Percentiles rank a stretch among this genome's conserved stretches.
phyloP scores from a whole-genome alignment of 331 rosid genomes.

The Rhamnella rubrinervis region DNA sequence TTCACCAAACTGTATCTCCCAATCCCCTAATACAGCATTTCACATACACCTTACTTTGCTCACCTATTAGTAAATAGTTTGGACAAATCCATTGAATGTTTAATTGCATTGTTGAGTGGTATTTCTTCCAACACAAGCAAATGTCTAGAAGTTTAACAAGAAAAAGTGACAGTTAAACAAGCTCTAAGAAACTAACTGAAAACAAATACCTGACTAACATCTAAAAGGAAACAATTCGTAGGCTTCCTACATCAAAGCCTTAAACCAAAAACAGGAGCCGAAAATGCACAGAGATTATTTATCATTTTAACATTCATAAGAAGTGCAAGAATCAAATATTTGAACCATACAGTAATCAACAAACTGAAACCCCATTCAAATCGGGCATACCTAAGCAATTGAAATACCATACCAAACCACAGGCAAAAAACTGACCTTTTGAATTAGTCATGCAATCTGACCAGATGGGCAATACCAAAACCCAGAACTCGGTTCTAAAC shows the following conservation, averaged over 20 bases:
- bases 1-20: neutral
- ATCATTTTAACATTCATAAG: neutral
- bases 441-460: constrained; percentile 36
- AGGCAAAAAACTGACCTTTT: constrained; percentile 36
- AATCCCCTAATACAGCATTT: too few relatives aligned
- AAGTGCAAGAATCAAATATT: neutral
- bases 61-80: too few relatives aligned
- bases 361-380: neutral
- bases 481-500: constrained; percentile 35
- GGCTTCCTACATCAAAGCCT: constrained; percentile 12
- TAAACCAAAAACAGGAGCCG: neutral
- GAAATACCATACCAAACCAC: neutral
- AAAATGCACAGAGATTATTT: too few relatives aligned
- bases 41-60: too few relatives aligned
- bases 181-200: too few relatives aligned
- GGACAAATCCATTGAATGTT: too few relatives aligned
- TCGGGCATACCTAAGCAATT: neutral
- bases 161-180: too few relatives aligned
- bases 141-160: too few relatives aligned
- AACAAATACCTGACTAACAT: neutral
- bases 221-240: neutral
- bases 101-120: too few relatives aligned
- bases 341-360: neutral
- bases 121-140: too few relatives aligned
- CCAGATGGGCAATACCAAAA: constrained; percentile 48